phyloP scores from a whole-genome alignment of 768 basidiomycete species.

The Podaxis sp. region DNA sequence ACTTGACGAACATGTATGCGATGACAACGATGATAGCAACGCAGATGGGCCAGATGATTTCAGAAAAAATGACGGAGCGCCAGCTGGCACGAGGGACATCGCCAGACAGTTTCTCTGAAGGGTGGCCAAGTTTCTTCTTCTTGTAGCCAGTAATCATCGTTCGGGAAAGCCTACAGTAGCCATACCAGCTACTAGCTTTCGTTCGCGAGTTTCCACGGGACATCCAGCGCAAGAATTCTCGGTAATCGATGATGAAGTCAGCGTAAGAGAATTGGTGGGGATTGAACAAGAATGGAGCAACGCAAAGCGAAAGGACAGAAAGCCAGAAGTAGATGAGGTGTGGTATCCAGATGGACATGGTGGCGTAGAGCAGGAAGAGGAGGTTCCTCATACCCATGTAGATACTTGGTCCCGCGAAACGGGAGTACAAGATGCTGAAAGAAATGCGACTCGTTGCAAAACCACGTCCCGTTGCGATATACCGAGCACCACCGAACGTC shows the following conservation, averaged over 20 bases:
- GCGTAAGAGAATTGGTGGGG: slow-evolving; percentile 98
- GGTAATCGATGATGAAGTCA: slow-evolving; percentile 98
- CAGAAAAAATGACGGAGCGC: slow-evolving; percentile 79
- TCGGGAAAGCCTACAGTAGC: slow-evolving; percentile 94
- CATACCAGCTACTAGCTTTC: slow-evolving; percentile 98
- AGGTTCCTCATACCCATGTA: slow-evolving; percentile 98
- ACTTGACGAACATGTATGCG: slow-evolving; percentile 92
- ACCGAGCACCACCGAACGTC: slow-evolving; percentile 96
- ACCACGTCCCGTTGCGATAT: slow-evolving; percentile 98
- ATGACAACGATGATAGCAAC: slow-evolving; percentile 76
- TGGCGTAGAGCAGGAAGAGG: slow-evolving; percentile 85
- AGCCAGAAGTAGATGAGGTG: slow-evolving; percentile 99
- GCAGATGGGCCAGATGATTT: slow-evolving; percentile 80
- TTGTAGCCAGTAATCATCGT: slow-evolving; percentile 99
- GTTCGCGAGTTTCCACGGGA: slow-evolving; percentile 95
- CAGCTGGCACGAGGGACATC: slow-evolving; percentile 93
- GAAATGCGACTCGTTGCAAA: slow-evolving; percentile 97
- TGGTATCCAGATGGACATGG: slow-evolving; percentile 90
- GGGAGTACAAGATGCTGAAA: slow-evolving; percentile 96
- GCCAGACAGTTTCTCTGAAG: slow-evolving; percentile 94
- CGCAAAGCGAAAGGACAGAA: slow-evolving; percentile 90
- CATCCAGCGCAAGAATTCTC: slow-evolving; percentile 99
- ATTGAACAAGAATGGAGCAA: slow-evolving; percentile 99
- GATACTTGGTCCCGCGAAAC: slow-evolving; percentile 99
- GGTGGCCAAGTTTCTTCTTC: slow-evolving; percentile 97